Conservation (phyloP, 345 rosid genomes). For the Sisymbrium altissimum region DNA sequence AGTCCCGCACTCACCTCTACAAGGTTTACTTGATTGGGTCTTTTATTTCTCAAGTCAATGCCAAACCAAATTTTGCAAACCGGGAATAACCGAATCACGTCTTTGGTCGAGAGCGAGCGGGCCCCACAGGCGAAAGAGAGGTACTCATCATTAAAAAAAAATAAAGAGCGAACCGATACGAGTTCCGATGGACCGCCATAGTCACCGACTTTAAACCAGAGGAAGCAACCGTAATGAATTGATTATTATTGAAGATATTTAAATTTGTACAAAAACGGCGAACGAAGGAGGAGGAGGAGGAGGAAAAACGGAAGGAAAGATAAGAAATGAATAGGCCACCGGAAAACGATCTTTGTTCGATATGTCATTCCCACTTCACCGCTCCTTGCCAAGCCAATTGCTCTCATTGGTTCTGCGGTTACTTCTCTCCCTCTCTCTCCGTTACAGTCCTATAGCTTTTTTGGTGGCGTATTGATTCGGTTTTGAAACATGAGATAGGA, state of each 20-base stretch:
- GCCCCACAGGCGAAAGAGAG: too few species aligned
- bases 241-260: not conserved
- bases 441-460: too few species aligned
- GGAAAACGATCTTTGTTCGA: slow-evolving; percentile 64
- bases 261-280: not conserved
- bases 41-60: too few species aligned
- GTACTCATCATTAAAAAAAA: not conserved
- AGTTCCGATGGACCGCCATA: slow-evolving; percentile 22
- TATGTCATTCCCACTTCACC: slow-evolving; percentile 68
- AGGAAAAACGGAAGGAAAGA: too few species aligned
- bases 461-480: not conserved
- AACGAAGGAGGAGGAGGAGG: not conserved
- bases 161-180: not conserved
- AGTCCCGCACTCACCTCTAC: too few species aligned
- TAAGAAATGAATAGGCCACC: slow-evolving; percentile 61
- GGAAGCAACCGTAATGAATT: not conserved
- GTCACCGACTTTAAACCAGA: slow-evolving; percentile 20
- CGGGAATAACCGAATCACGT: not conserved
- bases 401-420: slow-evolving; percentile 98
- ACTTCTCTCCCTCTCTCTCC: not conserved
- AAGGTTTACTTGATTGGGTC: too few species aligned
- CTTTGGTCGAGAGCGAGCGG: not conserved
- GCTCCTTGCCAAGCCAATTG: slow-evolving; percentile 91
- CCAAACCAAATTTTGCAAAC: not conserved
- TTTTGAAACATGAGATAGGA: not conserved